Conservation (phyloP, 2,329 filamentous ascomycete species). For the Talaromyces atroroseus region DNA sequence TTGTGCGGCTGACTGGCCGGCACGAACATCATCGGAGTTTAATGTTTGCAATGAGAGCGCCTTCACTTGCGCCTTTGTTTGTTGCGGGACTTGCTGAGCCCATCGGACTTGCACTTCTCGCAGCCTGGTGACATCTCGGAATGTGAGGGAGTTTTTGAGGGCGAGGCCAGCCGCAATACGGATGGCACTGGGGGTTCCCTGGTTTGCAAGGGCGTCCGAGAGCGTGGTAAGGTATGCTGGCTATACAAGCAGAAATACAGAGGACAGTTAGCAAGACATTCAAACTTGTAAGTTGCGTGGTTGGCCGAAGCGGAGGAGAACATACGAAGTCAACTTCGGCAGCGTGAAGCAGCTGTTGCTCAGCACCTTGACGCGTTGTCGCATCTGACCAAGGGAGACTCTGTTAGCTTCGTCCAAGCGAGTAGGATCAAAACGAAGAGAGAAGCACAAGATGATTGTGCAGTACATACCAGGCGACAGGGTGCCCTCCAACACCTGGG, state of each 20-base stretch:
- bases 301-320: slow-evolving; percentile 31
- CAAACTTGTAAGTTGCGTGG: slow-evolving; percentile 9
- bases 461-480: slow-evolving; percentile 75
- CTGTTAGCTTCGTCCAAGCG: slow-evolving; percentile 1
- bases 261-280: slow-evolving; percentile 11
- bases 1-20: slow-evolving; percentile 84
- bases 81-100: slow-evolving; percentile 73
- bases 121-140: slow-evolving; percentile 80
- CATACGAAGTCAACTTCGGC: slow-evolving; percentile 93
- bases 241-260: slow-evolving; percentile 45
- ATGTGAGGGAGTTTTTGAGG: slow-evolving; percentile 96
- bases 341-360: slow-evolving; percentile 88
- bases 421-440: not conserved
- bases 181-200: slow-evolving; percentile 73
- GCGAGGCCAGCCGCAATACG: slow-evolving; percentile 92
- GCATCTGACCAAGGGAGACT: slow-evolving; percentile 59
- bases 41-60: slow-evolving; percentile 84
- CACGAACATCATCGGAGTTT: slow-evolving; percentile 69
- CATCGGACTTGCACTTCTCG: slow-evolving; percentile 91
- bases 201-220: slow-evolving; percentile 90
- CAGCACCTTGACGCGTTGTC: slow-evolving; percentile 79
- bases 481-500: slow-evolving; percentile 94
- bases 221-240: slow-evolving; percentile 88
- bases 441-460: slow-evolving; percentile 22
- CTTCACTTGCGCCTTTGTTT: slow-evolving; percentile 85